phyloP scores from a whole-genome alignment of 2,329 filamentous ascomycete genomes.

The Phialophora tarda region DNA sequence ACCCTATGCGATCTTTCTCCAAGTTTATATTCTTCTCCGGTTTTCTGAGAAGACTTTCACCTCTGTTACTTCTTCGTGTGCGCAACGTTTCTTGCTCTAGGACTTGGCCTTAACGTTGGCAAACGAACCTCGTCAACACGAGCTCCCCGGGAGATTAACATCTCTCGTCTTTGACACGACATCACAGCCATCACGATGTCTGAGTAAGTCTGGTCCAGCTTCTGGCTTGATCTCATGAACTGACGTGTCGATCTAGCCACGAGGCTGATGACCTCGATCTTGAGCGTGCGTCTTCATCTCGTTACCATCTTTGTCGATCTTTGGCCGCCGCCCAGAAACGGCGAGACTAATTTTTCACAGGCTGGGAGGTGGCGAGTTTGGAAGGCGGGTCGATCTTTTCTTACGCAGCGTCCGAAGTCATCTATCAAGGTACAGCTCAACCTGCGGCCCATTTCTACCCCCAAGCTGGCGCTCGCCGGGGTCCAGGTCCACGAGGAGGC shows the following conservation, averaged over 20 bases:
- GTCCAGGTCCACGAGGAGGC: background rate
- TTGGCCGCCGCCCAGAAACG: background rate
- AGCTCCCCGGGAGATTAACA: background rate
- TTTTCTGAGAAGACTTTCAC: background rate
- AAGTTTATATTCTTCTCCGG: background rate
- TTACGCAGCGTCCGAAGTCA: conserved; percentile 25
- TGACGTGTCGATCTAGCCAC: conserved; percentile 29
- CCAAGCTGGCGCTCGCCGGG: conserved; percentile 7
- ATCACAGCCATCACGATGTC: conserved; percentile 29
- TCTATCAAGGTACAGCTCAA: conserved; percentile 21
- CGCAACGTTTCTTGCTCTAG: background rate
- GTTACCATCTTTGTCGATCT: background rate
- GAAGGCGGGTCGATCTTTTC: conserved; percentile 30
- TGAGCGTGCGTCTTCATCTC: conserved; percentile 27
- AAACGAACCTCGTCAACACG: background rate
- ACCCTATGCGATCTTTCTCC: background rate
- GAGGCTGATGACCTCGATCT: conserved; percentile 33
- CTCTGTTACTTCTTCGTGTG: background rate
- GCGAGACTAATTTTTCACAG: conserved; percentile 21
- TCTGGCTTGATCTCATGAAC: background rate
- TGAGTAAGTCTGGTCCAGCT: conserved; percentile 31
- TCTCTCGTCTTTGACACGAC: conserved; percentile 3
- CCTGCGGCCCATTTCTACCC: conserved; percentile 9
- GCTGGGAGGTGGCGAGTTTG: conserved; percentile 35
- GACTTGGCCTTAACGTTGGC: background rate